Evolutionary conservation across 371 early-diverging fungal genomes (phyloP), one percentile per base, ranked within the genome.

Genomic region (Rhizomucor miehei): DNA sequence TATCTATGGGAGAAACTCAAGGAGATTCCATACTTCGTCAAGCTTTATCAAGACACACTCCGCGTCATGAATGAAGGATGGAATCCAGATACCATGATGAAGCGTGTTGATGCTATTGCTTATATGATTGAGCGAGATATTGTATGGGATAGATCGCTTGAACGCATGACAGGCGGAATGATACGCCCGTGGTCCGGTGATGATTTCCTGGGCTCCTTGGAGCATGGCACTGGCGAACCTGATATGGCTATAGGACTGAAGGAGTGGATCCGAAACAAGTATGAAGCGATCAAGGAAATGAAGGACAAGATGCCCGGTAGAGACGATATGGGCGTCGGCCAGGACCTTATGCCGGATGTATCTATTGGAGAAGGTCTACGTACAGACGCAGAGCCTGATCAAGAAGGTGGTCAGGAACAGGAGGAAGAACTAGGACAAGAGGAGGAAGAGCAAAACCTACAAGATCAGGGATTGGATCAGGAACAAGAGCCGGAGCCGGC

Each of bases 51-150:
- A 39, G 14, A 36, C 13, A 56, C 47, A 0, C 29, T 63, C 1
- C 35, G 52, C 8, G 51, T 57, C 0, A 56, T 61, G 16, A 51
- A 61, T 19, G 46, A 49, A 0, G 51, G 49, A 23, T 23, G 60
- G 37, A 52, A 50, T 41, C 61, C 57, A 9, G 52, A 61, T 5
- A 21, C 50, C 5, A 17, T 63, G 14, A 19, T 57, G 11, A 41
- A 41, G 11, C 68, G 65, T 16, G 51, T 66, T 36, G 59, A 61
- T 19, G 57, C 54, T 6, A 29, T 66, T 38, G 60, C 60, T 10
- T 62, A 66, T 19, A 56, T 66, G 59, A 23, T 66, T 4, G 52
- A 66, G 23, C 59, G 52, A 11, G 67, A 66, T 16, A 54, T 59
- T 0, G 45, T 40, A 3, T 66, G 67, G 67, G 67, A 66, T 48